A percentile compares a stretch with the other conserved stretches of the same genome.
These are phyloP conservation scores for Cladophialophora yegresii DNA, from an alignment of 2,329 filamentous ascomycete genomes.

Conservation along the genomic window DNA sequence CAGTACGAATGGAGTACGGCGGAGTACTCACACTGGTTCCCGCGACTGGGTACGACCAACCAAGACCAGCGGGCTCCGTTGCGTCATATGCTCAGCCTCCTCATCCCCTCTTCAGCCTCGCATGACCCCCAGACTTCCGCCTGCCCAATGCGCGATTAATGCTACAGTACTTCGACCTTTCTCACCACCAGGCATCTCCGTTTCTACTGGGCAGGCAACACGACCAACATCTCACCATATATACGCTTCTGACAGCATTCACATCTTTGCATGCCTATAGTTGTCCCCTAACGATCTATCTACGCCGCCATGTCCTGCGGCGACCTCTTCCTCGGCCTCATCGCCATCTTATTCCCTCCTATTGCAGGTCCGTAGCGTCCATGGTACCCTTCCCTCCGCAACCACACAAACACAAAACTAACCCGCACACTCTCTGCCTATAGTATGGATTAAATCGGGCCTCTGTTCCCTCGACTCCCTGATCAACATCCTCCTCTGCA, in stretches of 20 bases:
- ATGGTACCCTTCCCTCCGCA: constrained; percentile 10
- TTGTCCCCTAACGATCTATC: constrained; percentile 6
- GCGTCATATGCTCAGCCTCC: constrained; percentile 5
- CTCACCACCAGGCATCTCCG: constrained; percentile 17
- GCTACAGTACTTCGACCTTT: not conserved
- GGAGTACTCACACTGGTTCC: not conserved
- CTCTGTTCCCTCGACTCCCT: constrained; percentile 89
- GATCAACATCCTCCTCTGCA: constrained; percentile 91
- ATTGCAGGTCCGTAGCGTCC: constrained; percentile 53
- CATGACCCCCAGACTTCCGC: constrained; percentile 2
- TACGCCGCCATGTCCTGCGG: constrained; percentile 41
- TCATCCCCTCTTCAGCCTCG: constrained; percentile 2
- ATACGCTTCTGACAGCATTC: not conserved
- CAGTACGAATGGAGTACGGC: not conserved
- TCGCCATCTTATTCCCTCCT: constrained; percentile 47
- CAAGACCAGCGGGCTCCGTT: constrained; percentile 2
- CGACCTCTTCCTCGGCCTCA: constrained; percentile 43
- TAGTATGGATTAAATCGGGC: constrained; percentile 95
- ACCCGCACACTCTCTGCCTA: constrained; percentile 13
- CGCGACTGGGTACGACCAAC: not conserved
- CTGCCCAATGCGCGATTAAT: constrained; percentile 12
- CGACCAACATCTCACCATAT: not conserved
- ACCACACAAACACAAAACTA: not conserved
- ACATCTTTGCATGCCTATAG: constrained; percentile 5
- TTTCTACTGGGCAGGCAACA: constrained; percentile 11